These are phyloP conservation scores for Polychaeton citri DNA, from an alignment of 2,329 filamentous ascomycete genomes.

Conservation along the genomic window DNA sequence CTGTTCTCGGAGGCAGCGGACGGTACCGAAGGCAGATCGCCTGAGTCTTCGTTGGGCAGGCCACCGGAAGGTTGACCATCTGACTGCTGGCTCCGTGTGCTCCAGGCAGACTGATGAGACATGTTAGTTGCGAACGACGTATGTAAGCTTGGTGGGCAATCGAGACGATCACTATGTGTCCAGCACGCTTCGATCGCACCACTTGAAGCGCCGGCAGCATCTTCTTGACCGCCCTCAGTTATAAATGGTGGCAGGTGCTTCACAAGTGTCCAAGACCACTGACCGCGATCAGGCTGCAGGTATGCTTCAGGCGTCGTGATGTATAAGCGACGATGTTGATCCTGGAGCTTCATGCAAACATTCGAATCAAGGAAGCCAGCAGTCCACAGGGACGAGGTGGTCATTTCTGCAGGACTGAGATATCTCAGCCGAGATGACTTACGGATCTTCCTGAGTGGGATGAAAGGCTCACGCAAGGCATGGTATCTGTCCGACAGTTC, in stretches of 20 bases:
- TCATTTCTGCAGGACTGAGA: conserved; percentile 56
- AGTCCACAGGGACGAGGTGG: conserved; percentile 59
- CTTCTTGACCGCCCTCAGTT: conserved; percentile 43
- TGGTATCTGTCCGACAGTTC: conserved; percentile 35
- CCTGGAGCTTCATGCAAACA: conserved; percentile 58
- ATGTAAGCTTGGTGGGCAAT: conserved; percentile 39
- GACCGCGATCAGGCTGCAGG: conserved; percentile 46
- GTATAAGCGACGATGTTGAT: conserved; percentile 51
- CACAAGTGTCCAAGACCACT: conserved; percentile 61
- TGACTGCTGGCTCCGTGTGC: too few species aligned
- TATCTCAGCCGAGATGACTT: conserved; percentile 62
- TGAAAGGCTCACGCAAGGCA: conserved; percentile 54
- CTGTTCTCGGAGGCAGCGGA: conserved; percentile 1
- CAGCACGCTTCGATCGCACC: conserved; percentile 38
- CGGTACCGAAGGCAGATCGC: conserved; percentile 23
- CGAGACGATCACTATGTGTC: conserved; percentile 52
- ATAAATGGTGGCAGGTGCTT: conserved; percentile 42
- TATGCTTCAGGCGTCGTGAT: conserved; percentile 66
- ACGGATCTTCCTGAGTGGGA: conserved; percentile 65
- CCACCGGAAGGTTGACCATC: conserved; percentile 17
- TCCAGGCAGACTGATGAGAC: conserved; percentile 13
- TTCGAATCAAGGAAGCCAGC: conserved; percentile 55
- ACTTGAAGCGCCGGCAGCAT: conserved; percentile 41
- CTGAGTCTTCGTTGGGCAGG: conserved; percentile 6
- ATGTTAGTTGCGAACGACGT: conserved; percentile 34